Percentiles rank a stretch among this genome's conserved stretches.
Conservation (phyloP, 2,329 filamentous ascomycete species). For the Penicillium sclerotiorum region DNA sequence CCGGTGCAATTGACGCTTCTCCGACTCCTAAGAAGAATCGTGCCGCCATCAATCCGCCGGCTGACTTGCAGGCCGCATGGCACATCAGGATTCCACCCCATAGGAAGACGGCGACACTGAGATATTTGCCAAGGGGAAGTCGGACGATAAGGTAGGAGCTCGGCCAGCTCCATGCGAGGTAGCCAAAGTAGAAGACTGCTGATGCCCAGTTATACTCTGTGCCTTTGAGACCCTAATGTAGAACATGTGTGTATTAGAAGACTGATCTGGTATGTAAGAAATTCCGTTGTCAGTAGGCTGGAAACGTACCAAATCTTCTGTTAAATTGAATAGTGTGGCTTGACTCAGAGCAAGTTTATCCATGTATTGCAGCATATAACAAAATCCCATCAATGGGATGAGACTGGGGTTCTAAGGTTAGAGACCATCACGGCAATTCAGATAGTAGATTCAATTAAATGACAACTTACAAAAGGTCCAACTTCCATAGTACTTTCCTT, state of each 20-base stretch:
- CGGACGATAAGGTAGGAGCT: slow-evolving; percentile 42
- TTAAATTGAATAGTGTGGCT: slow-evolving; percentile 26
- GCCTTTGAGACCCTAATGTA: slow-evolving; percentile 27
- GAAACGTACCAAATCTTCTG: slow-evolving; percentile 23
- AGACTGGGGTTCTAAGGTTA: slow-evolving; percentile 22
- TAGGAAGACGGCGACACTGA: slow-evolving; percentile 27
- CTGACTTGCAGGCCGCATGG: slow-evolving; percentile 33
- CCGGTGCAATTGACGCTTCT: slow-evolving; percentile 33
- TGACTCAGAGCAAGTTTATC: slow-evolving; percentile 32
- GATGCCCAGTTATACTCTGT: slow-evolving; percentile 35
- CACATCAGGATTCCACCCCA: slow-evolving; percentile 39
- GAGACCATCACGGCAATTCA: slow-evolving; percentile 24
- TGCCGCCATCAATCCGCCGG: slow-evolving; percentile 41
- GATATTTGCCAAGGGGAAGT: slow-evolving; percentile 35
- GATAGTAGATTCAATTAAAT: no score
- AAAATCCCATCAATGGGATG: slow-evolving; percentile 24
- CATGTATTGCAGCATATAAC: slow-evolving; percentile 34
- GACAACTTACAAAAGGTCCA: slow-evolving; percentile 28
- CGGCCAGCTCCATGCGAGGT: slow-evolving; percentile 43
- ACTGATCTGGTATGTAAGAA: background rate
- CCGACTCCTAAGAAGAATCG: slow-evolving; percentile 41
- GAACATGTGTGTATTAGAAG: slow-evolving; percentile 1
- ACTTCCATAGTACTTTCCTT: slow-evolving; percentile 27
- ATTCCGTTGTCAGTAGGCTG: background rate
- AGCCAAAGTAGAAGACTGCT: slow-evolving; percentile 40